A percentile compares a stretch with the other conserved stretches of the same genome.
Evolutionary conservation across 257 asterid species (phyloP).

Genomic region (Gynochthodes officinalis): DNA sequence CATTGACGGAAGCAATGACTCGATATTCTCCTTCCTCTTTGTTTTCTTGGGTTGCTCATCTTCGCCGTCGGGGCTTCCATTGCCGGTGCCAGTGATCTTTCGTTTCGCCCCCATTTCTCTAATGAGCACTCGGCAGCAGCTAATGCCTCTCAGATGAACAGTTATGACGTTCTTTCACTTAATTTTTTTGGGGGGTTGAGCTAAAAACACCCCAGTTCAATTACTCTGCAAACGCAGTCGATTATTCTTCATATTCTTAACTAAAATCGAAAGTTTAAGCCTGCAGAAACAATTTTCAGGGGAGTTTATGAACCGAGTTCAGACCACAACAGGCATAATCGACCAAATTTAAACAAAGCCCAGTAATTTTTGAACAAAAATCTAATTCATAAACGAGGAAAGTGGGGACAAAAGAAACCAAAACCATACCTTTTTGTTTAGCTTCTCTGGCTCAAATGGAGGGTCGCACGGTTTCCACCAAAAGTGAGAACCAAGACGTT

Average conservation of each 20-base stretch:
- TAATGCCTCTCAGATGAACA: too few relatives aligned
- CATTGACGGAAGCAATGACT: constrained; percentile 58
- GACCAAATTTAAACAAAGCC: too few relatives aligned
- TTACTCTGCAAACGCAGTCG: constrained; percentile 59
- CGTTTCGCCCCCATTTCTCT: neutral
- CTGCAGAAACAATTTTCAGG: constrained; percentile 64
- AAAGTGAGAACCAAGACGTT: too few relatives aligned
- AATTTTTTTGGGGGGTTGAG: constrained; percentile 78
- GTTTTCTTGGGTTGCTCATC: neutral
- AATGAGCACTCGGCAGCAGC: neutral
- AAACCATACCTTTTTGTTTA: too few relatives aligned
- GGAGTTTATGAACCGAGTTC: constrained; percentile 35
- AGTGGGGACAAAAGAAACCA: too few relatives aligned
- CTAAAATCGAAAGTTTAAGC: constrained; percentile 57
- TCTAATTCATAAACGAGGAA: too few relatives aligned
- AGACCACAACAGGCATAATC: too few relatives aligned
- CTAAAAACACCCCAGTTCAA: constrained; percentile 31
- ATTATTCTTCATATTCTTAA: constrained; percentile 70
- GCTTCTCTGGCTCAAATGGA: too few relatives aligned
- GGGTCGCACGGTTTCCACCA: too few relatives aligned
- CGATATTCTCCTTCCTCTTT: constrained; percentile 27
- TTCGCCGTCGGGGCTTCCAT: constrained; percentile 9
- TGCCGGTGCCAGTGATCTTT: constrained; percentile 4
- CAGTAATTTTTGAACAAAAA: too few relatives aligned
- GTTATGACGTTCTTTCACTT: constrained; percentile 51